Percentiles rank a stretch among this genome's conserved stretches.
These are phyloP conservation scores for Euphorbia pulcherrima DNA, from an alignment of 345 rosid genomes.

Conservation along the genomic window DNA sequence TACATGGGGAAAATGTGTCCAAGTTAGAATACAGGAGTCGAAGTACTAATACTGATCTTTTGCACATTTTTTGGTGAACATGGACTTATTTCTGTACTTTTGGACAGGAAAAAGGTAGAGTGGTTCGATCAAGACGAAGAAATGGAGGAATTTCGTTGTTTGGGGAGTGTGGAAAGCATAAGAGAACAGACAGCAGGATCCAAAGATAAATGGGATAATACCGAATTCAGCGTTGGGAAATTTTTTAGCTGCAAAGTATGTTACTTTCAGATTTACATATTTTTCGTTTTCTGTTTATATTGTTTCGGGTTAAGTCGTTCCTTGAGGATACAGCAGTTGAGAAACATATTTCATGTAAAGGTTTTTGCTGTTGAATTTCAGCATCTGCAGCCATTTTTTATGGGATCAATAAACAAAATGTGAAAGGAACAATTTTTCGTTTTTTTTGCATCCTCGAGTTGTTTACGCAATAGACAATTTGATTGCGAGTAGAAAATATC, in stretches of 20 bases:
- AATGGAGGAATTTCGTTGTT: conserved; percentile 55
- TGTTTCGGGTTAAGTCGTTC: conserved; percentile 15
- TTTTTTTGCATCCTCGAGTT: background rate
- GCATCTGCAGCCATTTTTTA: conserved; percentile 20
- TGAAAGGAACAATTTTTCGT: background rate
- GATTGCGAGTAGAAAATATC: no score
- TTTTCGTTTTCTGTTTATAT: conserved; percentile 17
- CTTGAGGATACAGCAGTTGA: conserved; percentile 2
- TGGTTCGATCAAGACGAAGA: conserved; percentile 34
- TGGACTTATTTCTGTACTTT: background rate
- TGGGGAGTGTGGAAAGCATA: conserved; percentile 60
- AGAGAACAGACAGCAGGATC: conserved; percentile 45
- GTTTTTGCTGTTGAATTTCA: conserved; percentile 14
- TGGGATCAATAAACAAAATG: conserved; percentile 15
- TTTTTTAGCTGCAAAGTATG: conserved; percentile 3
- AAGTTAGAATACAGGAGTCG: background rate
- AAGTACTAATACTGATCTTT: no score
- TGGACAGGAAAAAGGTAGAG: conserved; percentile 54
- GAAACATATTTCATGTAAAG: conserved; percentile 13
- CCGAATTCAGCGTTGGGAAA: background rate
- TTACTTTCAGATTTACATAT: conserved; percentile 6
- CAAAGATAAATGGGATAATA: conserved; percentile 37
- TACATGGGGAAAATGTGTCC: background rate
- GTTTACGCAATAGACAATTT: no score
- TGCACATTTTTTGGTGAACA: background rate